Evolutionary conservation across 805 yeast genomes (phyloP).

Genomic region (Yueomyces sinensis): DNA sequence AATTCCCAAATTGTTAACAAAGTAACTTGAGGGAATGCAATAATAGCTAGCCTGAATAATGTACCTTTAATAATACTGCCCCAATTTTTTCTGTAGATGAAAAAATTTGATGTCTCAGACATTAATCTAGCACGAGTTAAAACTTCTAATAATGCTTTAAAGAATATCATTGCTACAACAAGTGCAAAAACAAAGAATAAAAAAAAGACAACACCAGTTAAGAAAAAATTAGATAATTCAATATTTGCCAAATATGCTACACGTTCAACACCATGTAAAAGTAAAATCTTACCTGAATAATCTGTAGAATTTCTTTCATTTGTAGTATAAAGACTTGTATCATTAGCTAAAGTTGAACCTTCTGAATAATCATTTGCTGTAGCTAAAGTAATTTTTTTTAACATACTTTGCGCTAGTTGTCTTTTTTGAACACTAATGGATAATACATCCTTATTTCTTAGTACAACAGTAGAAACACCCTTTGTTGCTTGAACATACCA

Average conservation of each 20-base stretch:
- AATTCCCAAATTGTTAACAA: slow-evolving; percentile 84
- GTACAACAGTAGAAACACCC: slow-evolving; percentile 67
- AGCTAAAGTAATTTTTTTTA: slow-evolving; percentile 25
- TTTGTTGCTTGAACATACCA: slow-evolving; percentile 97
- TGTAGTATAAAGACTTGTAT: slow-evolving; percentile 40
- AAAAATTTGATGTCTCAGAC: slow-evolving; percentile 45
- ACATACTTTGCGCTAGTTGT: slow-evolving; percentile 14
- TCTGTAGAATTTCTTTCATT: slow-evolving; percentile 49
- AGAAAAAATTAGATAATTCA: slow-evolving; percentile 73
- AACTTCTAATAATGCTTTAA: slow-evolving; percentile 59
- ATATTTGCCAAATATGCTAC: slow-evolving; percentile 75
- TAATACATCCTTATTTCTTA: slow-evolving; percentile 46
- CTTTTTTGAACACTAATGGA: slow-evolving; percentile 79
- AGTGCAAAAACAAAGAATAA: slow-evolving; percentile 59
- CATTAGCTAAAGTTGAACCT: slow-evolving; percentile 22
- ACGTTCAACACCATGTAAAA: slow-evolving; percentile 84
- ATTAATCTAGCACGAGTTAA: slow-evolving; percentile 44
- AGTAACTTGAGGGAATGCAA: slow-evolving; percentile 80
- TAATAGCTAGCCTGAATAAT: slow-evolving; percentile 64
- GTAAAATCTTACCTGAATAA: slow-evolving; percentile 54
- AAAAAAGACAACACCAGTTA: slow-evolving; percentile 78
- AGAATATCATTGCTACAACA: slow-evolving; percentile 40
- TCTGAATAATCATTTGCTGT: slow-evolving; percentile 28
- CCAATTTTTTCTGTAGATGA: slow-evolving; percentile 76
- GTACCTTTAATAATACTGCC: slow-evolving; percentile 76